Percentiles rank a stretch among this genome's conserved stretches.
Evolutionary conservation across 2,329 filamentous ascomycete genomes (phyloP).

Genomic region (Boeremia lycopersici): DNA sequence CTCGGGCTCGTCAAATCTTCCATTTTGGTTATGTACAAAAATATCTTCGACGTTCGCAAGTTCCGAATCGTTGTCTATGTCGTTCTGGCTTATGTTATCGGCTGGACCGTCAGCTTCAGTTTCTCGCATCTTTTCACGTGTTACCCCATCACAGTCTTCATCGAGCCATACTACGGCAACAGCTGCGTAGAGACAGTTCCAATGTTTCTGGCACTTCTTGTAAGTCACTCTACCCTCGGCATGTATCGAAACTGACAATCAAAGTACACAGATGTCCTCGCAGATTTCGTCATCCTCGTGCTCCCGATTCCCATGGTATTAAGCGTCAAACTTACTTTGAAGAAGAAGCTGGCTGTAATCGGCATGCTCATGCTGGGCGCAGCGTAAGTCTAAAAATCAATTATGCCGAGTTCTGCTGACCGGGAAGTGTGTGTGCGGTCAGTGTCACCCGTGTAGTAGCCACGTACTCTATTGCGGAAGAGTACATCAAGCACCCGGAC

Average conservation of each 20-base stretch:
- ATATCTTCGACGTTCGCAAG: constrained; percentile 33
- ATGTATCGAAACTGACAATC: not conserved
- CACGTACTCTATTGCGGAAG: constrained; percentile 25
- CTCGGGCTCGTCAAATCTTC: constrained; percentile 39
- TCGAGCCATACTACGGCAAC: constrained; percentile 34
- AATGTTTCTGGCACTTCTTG: constrained; percentile 30
- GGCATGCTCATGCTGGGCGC: constrained; percentile 30
- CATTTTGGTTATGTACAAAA: constrained; percentile 38
- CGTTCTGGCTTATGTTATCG: constrained; percentile 26
- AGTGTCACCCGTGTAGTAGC: constrained; percentile 30
- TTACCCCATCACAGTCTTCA: constrained; percentile 34
- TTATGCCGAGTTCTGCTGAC: not conserved
- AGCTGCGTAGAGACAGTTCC: constrained; percentile 31
- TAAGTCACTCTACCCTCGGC: constrained; percentile 6
- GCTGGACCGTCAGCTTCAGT: constrained; percentile 34
- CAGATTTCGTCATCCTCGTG: constrained; percentile 29
- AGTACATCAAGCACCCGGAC: constrained; percentile 27
- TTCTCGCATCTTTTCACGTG: constrained; percentile 37
- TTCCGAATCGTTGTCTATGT: constrained; percentile 29
- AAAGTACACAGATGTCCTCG: constrained; percentile 28
- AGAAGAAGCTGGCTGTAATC: constrained; percentile 29
- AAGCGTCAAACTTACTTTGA: constrained; percentile 23
- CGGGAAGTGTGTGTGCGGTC: constrained; percentile 26
- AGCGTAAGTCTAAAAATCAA: constrained; percentile 15
- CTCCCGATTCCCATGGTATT: constrained; percentile 36